Evolutionary conservation across 352 stramenopile species (phyloP).

Genomic region (Globisporangium cystogenes): DNA sequence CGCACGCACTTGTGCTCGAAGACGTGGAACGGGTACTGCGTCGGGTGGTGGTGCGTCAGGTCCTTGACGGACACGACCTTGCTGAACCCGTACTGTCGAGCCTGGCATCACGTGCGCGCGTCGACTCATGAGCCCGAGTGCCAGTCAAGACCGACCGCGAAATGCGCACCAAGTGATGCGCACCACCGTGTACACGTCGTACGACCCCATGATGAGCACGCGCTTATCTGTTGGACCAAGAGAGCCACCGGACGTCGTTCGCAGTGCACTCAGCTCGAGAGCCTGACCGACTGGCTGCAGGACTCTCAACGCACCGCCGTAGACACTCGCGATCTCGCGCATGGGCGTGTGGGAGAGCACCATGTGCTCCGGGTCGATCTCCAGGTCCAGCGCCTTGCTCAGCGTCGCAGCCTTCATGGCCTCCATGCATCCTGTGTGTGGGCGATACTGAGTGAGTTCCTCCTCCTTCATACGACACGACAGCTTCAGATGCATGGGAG

Average conservation of each 20-base stretch:
- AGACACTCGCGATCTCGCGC: conserved; percentile 62
- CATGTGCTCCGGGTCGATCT: conserved; percentile 73
- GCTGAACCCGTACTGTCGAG: conserved; percentile 72
- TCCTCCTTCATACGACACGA: background rate
- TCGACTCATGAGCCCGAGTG: background rate
- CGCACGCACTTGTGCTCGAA: conserved; percentile 55
- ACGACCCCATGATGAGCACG: conserved; percentile 85
- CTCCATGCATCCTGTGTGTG: conserved; percentile 65
- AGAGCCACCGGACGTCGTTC: background rate
- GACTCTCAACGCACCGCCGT: conserved; percentile 25
- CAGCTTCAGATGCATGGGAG: too few species aligned
- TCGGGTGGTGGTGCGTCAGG: conserved; percentile 61
- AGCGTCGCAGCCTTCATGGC: conserved; percentile 76
- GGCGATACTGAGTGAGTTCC: background rate
- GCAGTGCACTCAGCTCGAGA: background rate
- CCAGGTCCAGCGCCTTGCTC: conserved; percentile 44
- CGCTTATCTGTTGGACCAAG: conserved; percentile 36
- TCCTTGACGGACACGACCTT: conserved; percentile 76
- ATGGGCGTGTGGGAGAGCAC: conserved; percentile 89
- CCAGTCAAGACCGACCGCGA: background rate
- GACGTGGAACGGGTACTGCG: conserved; percentile 74
- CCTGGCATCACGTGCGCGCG: conserved; percentile 13
- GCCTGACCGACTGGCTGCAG: background rate
- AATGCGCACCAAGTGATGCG: background rate
- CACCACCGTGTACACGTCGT: conserved; percentile 79